Evolutionary conservation across 768 basidiomycete species (phyloP), one percentile per base, ranked within the genome.

Genomic region (Suillus brevipes): DNA sequence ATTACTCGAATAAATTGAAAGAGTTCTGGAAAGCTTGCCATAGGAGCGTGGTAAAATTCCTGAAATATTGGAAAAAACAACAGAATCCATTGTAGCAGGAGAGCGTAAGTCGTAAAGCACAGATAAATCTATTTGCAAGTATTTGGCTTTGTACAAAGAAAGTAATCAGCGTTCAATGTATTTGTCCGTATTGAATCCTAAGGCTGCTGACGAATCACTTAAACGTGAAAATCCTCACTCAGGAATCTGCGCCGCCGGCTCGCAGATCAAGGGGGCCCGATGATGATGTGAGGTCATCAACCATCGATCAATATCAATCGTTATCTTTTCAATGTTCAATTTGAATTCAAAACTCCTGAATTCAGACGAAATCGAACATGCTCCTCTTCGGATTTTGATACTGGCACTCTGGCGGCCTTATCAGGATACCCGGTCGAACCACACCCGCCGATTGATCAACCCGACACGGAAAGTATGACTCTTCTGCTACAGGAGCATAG

Each of bases 401-500:
- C 31, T 25, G 14, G 18, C 13, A 28, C 31, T 31, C 31, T 31
- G 25, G 50, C 25, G 50, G 50, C 16, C 50, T 52, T 52, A 52
- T 52, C 50, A 52, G 50, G 10, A 34, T 55, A 55, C 34, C 31
- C 10, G 18, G 18, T 53, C 2, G 8, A 52, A 18, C 16, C 49
- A 28, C 25, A 13, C 25, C 49, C 16, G 28, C 16, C 50, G 50
- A 52, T 52, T 52, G 28, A 52, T 16, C 16, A 18, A 31, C 14
- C 50, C 50, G 52, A 53, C 28, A 34, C 5, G 31, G 53, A 34
- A 55, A 55, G 53, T 55, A 55, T 55, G 53, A 55, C 16, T 52
- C 16, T 31, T 31, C 28, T 31, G 50, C 28, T 31, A 52, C 3
- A 43, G 28, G 13, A 25, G 23, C 25, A 52, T 28, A 57, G 56